phyloP scores from a whole-genome alignment of 257 asterid genomes.

The Ophiorrhiza pumila region DNA sequence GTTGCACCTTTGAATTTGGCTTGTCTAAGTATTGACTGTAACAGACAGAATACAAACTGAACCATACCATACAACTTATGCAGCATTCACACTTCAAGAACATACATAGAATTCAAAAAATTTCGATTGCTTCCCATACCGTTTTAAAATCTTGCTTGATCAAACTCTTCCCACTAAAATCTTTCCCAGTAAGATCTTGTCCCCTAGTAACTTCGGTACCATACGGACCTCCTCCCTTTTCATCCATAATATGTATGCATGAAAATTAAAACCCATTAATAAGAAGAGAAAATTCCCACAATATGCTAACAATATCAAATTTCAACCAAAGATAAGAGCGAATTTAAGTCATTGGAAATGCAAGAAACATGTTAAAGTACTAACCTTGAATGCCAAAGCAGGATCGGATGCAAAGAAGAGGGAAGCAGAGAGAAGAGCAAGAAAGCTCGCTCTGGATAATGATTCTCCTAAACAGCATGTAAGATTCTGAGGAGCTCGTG shows the following conservation, averaged over 20 bases:
- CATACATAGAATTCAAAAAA: not conserved
- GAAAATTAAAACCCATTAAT: slow-evolving; percentile 13
- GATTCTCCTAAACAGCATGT: slow-evolving; percentile 38
- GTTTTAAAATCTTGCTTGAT: slow-evolving; percentile 95
- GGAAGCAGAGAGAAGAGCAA: slow-evolving; percentile 71
- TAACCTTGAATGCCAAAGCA: slow-evolving; percentile 90
- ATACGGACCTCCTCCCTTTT: slow-evolving; percentile 96
- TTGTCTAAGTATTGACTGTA: slow-evolving; percentile 89
- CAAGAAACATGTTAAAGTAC: not conserved
- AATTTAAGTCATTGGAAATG: not conserved
- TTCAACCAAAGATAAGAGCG: not conserved
- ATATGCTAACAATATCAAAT: not conserved
- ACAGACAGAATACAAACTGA: slow-evolving; percentile 11
- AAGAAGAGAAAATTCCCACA: not conserved
- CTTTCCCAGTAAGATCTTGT: slow-evolving; percentile 83
- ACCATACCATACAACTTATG: not conserved
- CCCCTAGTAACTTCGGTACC: slow-evolving; percentile 97
- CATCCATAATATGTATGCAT: not conserved
- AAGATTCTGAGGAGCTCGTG: slow-evolving; percentile 18
- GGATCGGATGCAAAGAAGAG: slow-evolving; percentile 70
- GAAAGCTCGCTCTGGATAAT: slow-evolving; percentile 52
- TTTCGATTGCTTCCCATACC: slow-evolving; percentile 27
- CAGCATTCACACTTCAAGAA: slow-evolving; percentile 1
- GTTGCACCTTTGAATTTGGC: slow-evolving; percentile 93
- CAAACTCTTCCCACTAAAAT: slow-evolving; percentile 82